Evolutionary conservation across 345 rosid species (phyloP).

Genomic region (Toxicodendron radicans): DNA sequence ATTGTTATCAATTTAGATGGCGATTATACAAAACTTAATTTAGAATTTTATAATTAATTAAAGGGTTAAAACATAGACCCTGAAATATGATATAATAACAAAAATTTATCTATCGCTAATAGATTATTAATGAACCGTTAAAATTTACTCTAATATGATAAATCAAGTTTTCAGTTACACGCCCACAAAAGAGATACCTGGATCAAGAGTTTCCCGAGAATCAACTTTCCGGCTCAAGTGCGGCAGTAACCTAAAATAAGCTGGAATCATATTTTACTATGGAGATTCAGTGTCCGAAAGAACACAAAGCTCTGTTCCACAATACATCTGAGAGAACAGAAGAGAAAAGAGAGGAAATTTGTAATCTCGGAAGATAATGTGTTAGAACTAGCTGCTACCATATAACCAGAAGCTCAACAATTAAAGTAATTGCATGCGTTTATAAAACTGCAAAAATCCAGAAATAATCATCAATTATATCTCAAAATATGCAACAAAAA

Average conservation of each 20-base stretch:
- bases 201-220: too few relatives aligned
- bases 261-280: neutral
- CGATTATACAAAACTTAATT: too few relatives aligned
- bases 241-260: neutral
- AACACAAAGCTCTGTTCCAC: too few relatives aligned
- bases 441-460: neutral
- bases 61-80: too few relatives aligned
- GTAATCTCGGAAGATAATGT: neutral
- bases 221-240: neutral
- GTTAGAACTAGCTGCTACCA: neutral
- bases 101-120: too few relatives aligned
- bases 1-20: too few relatives aligned
- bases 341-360: neutral
- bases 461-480: neutral
- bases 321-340: neutral
- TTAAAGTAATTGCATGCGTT: neutral
- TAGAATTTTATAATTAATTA: too few relatives aligned
- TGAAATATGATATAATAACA: too few relatives aligned
- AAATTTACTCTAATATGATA: too few relatives aligned
- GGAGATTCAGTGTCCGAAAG: neutral
- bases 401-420: neutral
- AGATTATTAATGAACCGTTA: too few relatives aligned
- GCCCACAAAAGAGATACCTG: too few relatives aligned
- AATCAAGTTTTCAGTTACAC: too few relatives aligned
- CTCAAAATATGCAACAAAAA: slow-evolving; percentile 14